Evolutionary conservation across 179 eudicot genomes (phyloP), one percentile per base, ranked within the genome.

Genomic region (Camellia oleifera): DNA sequence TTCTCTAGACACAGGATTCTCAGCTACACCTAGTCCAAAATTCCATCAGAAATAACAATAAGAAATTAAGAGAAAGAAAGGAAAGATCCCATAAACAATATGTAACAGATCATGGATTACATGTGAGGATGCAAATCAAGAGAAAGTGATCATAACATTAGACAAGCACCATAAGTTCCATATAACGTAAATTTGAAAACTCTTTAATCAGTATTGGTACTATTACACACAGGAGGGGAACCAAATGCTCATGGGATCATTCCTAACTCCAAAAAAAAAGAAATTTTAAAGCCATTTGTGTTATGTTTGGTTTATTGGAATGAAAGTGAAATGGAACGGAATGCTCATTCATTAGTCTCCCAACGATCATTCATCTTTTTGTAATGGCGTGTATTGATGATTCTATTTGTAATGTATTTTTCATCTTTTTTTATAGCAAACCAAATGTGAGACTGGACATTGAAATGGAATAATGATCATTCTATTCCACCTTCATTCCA

Each of bases 1-100:
- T 54, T 84, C 89, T 83, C 81, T 86, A 57, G 84, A 79, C 62
- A 78, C 45, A 53, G 91, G 72, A 60, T 82, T 85, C 68, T 75
- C 88, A 72, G 86, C 85, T 75, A 84, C 81, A 84, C 91, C 91
- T 88, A 82, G 75, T 80, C 78, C 64, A 74, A 81, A 53, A 72
- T 53, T 15, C 65, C 75, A 82, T n/a, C 63, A 74, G 8, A 69
- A 77, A 77, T 58, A 26, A 40, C 62, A 83, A 64, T 75, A 23
- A 64, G 53, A 78, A 15, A 69, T 18, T 15, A 17, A 72, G 57
- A 46, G 76, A 72, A 32, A 13, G 44, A 80, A 74, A 11, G 61
- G 56, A 54, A 63, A 67, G 52, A 18, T 20, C 46, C 1, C 20
- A 65, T 7, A 52, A 17, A 63, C 11, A 17, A 53, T 26, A 4